Percentiles rank a stretch among this genome's conserved stretches.
phyloP scores from a whole-genome alignment of 768 basidiomycete species.

The Crucibulum laeve region DNA sequence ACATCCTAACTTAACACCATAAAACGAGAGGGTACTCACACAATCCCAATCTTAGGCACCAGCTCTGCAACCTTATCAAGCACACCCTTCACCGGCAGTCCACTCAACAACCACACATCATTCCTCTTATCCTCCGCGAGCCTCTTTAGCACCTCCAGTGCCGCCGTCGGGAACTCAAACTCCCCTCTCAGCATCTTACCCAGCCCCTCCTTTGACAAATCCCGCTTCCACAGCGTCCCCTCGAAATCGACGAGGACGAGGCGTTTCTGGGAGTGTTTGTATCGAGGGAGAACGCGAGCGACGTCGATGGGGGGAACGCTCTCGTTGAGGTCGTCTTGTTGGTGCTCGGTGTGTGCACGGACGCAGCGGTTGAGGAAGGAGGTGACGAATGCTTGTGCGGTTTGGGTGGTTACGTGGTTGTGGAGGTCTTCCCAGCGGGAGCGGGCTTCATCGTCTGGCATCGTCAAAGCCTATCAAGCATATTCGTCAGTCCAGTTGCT shows the following conservation, averaged over 20 bases:
- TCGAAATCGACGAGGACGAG: slow-evolving; percentile 77
- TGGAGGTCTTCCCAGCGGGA: slow-evolving; percentile 85
- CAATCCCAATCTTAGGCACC: slow-evolving; percentile 69
- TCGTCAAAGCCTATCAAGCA: slow-evolving; percentile 55
- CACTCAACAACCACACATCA: slow-evolving; percentile 81
- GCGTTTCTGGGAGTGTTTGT: slow-evolving; percentile 59
- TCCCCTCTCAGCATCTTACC: slow-evolving; percentile 25
- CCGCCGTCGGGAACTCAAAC: slow-evolving; percentile 28
- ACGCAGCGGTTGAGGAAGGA: slow-evolving; percentile 74
- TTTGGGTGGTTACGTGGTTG: slow-evolving; percentile 82
- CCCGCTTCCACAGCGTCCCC: slow-evolving; percentile 70
- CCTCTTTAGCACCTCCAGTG: slow-evolving; percentile 46
- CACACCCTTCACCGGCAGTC: slow-evolving; percentile 57
- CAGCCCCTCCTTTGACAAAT: slow-evolving; percentile 44
- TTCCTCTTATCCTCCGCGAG: slow-evolving; percentile 64
- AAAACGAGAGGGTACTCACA: slow-evolving; percentile 39
- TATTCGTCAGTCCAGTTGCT: slow-evolving; percentile 7
- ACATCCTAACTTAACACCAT: not conserved
- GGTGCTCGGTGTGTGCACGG: slow-evolving; percentile 70
- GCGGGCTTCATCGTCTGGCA: slow-evolving; percentile 67
- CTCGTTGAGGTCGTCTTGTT: slow-evolving; percentile 28
- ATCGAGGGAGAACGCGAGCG: slow-evolving; percentile 57
- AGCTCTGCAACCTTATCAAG: slow-evolving; percentile 59
- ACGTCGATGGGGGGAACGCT: slow-evolving; percentile 29
- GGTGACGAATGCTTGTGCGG: slow-evolving; percentile 78